Evolutionary conservation across 768 basidiomycete genomes (phyloP), one percentile per base, ranked within the genome.

Genomic region (Podaxis sp.): DNA sequence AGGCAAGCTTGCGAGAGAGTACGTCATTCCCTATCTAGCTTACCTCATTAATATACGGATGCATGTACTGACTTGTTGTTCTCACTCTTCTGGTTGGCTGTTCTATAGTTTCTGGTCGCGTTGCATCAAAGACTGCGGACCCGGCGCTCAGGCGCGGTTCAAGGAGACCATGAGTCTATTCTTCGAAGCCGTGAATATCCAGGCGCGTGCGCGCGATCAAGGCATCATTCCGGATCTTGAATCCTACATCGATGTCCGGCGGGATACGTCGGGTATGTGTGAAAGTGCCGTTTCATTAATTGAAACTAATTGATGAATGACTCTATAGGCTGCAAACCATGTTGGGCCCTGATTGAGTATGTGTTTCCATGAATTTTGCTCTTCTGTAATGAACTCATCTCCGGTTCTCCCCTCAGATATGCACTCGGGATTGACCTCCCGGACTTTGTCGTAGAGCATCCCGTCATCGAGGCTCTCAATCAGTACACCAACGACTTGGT

Each of bases 401-500:
- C 41, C 52, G 49, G 51, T 56, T 61, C 38, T 53, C 7, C 44
- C 52, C 40, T 20, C 62, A 82, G 81, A 75, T 91, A 89, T 70
- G 86, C 85, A 40, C 78, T 87, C 58, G 81, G 84, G 66, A 84
- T 92, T 59, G 83, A 88, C 64, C 79, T 92, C 26, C 91, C 91
- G 1, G 87, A 90, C 66, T 82, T 77, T 63, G 88, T 91, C 37
- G 84, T 85, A 71, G 82, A 87, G 13, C 82, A 91, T 70, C 87
- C 87, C 2, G 69, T 84, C 58, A 81, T 93, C 24, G 74, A 72
- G 59, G 80, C 81, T 58, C 79, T 93, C 58, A 85, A 85, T 55
- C 84, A 90, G 68, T 81, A 84, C 20, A 80, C 90, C 20, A 92
- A 92, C 63, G 91, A 92, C 66, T 78, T 92, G 58, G 88, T 92